phyloP scores from a whole-genome alignment of 2,329 filamentous ascomycete species.

The Pseudonectria foliicola region DNA sequence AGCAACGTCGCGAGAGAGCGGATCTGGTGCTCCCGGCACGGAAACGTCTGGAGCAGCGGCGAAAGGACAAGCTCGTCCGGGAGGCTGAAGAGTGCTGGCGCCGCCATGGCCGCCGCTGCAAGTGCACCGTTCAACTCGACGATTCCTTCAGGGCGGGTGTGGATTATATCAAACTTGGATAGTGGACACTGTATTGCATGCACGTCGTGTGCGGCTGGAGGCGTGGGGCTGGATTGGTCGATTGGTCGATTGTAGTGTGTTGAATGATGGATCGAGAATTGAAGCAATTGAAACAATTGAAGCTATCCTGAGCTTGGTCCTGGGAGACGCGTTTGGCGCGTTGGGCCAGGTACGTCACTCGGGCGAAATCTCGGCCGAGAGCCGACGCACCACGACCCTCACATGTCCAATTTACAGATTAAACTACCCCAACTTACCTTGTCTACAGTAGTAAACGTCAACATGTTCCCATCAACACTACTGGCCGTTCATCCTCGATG shows the following conservation, averaged over 20 bases:
- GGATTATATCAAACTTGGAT: conserved; percentile 7
- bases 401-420: neutral
- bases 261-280: too few relatives aligned
- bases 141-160: neutral
- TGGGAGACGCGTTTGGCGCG: conserved; percentile 25
- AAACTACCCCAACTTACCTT: neutral
- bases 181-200: too few relatives aligned
- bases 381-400: neutral
- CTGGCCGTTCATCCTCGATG: neutral
- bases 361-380: conserved; percentile 16
- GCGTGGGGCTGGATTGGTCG: too few relatives aligned
- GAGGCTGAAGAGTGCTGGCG: conserved; percentile 36
- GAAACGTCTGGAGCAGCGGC: conserved; percentile 41
- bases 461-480: too few relatives aligned
- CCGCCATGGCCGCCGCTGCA: conserved; percentile 24
- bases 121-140: neutral
- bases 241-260: too few relatives aligned
- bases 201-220: too few relatives aligned
- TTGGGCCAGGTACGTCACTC: conserved; percentile 19
- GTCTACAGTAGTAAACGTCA: too few relatives aligned
- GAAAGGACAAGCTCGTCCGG: conserved; percentile 45
- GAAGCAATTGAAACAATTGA: too few relatives aligned
- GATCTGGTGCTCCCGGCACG: conserved; percentile 53
- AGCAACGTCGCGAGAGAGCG: conserved; percentile 50
- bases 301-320: conserved; percentile 1